Conservation (phyloP, 805 yeast species). For the Pichia thaimueangensis region DNA sequence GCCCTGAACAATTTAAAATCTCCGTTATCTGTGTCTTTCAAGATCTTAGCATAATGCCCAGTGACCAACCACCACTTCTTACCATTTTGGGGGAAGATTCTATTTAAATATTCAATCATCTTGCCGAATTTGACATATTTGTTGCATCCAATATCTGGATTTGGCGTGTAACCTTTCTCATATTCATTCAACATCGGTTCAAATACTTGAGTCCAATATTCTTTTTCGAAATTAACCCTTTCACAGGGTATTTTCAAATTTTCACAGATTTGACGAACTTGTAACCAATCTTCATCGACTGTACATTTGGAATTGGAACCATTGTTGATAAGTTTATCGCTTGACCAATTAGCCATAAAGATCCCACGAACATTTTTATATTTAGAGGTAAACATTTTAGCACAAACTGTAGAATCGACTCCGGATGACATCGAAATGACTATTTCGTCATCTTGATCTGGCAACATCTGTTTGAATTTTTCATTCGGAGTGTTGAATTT, state of each 20-base stretch:
- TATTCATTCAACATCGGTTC: conserved; percentile 83
- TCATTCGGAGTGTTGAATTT: conserved; percentile 6
- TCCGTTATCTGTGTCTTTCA: conserved; percentile 28
- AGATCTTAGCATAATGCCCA: conserved; percentile 69
- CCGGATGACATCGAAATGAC: conserved; percentile 94
- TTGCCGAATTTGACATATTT: conserved; percentile 80
- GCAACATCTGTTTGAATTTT: conserved; percentile 35
- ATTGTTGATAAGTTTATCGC: conserved; percentile 21
- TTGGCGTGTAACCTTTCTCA: conserved; percentile 74
- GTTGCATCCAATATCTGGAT: conserved; percentile 91
- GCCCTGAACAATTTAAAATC: conserved; percentile 51
- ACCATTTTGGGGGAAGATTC: conserved; percentile 11
- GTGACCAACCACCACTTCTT: conserved; percentile 79
- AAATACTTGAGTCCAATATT: conserved; percentile 90
- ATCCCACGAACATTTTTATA: conserved; percentile 67
- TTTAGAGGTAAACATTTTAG: conserved; percentile 45
- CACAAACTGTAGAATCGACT: conserved; percentile 89
- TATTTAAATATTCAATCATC: conserved; percentile 47
- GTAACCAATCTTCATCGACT: conserved; percentile 78
- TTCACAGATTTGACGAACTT: conserved; percentile 59
- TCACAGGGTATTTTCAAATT: conserved; percentile 62
- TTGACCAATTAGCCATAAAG: conserved; percentile 90
- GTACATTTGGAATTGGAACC: conserved; percentile 49
- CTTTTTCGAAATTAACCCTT: conserved; percentile 77
- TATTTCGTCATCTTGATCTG: conserved; percentile 50